Evolutionary conservation across 2,329 filamentous ascomycete genomes (phyloP).

Genomic region (Lasiodiplodia sp.): DNA sequence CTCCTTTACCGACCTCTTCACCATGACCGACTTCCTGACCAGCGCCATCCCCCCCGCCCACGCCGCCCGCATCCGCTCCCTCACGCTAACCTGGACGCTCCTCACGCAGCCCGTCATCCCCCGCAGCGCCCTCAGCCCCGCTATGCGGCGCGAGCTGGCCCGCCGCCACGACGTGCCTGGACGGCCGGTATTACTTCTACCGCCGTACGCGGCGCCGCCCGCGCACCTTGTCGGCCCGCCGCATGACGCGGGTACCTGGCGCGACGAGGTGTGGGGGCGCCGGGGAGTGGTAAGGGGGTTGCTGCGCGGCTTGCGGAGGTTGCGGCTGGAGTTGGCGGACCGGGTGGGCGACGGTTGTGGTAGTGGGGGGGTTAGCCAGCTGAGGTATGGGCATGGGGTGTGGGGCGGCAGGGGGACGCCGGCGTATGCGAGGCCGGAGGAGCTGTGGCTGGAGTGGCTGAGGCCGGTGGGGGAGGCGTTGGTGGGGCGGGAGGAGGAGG

Average conservation of each 20-base stretch:
- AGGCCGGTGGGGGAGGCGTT: not conserved
- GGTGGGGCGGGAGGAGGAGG: not conserved
- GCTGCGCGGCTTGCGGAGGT: not conserved
- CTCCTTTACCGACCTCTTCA: not conserved
- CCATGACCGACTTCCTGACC: not conserved
- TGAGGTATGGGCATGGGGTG: too few species aligned
- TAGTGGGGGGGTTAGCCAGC: too few species aligned
- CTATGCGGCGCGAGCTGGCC: not conserved
- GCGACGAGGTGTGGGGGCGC: too few species aligned
- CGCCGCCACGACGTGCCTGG: not conserved
- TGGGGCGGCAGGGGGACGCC: not conserved
- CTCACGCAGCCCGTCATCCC: not conserved
- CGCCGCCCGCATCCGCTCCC: not conserved
- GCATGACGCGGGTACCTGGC: too few species aligned
- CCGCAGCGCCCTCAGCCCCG: not conserved
- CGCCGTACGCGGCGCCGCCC: too few species aligned
- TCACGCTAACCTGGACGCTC: not conserved
- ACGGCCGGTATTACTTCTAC: rapidly evolving
- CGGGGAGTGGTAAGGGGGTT: too few species aligned
- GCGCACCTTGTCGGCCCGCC: too few species aligned
- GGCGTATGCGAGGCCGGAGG: not conserved
- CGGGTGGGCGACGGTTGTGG: not conserved
- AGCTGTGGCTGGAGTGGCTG: not conserved
- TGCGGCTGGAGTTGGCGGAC: not conserved
- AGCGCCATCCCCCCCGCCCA: not conserved